phyloP scores from a whole-genome alignment of 2,329 filamentous ascomycete species.

The Botryotinia globosa region DNA sequence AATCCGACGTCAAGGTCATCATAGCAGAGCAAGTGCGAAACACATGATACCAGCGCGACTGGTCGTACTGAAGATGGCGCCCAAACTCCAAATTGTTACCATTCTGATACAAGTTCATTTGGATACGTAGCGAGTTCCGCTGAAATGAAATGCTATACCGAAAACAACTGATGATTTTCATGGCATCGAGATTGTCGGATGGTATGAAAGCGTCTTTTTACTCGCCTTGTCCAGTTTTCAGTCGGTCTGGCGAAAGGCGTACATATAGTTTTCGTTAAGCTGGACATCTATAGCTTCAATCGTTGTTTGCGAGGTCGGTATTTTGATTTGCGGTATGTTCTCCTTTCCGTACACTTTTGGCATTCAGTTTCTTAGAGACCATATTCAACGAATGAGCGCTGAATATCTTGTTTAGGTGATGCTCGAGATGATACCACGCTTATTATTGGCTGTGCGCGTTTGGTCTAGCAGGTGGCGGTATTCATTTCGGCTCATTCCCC shows the following conservation, averaged over 20 bases:
- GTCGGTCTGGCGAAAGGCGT: slow-evolving; percentile 19
- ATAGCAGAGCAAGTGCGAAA: too few relatives aligned
- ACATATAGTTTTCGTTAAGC: slow-evolving; percentile 32
- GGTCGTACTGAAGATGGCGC: too few relatives aligned
- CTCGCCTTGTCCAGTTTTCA: background rate
- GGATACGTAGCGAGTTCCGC: too few relatives aligned
- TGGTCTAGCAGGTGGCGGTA: slow-evolving; percentile 47
- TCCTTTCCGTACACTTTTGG: background rate
- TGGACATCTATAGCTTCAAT: slow-evolving; percentile 27
- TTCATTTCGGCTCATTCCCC: slow-evolving; percentile 48
- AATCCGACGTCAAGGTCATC: too few relatives aligned
- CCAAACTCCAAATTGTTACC: too few relatives aligned
- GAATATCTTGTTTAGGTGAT: background rate
- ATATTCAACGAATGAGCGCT: background rate
- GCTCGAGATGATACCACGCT: slow-evolving; percentile 38
- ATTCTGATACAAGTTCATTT: too few relatives aligned
- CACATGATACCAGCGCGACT: too few relatives aligned
- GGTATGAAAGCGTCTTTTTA: background rate
- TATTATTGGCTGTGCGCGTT: slow-evolving; percentile 47
- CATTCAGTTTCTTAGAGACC: too few relatives aligned
- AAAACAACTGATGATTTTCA: background rate
- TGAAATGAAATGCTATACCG: background rate
- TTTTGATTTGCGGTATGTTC: slow-evolving; percentile 31
- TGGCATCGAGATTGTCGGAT: background rate
- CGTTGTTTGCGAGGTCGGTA: slow-evolving; percentile 37